Evolutionary conservation across 768 basidiomycete species (phyloP), one percentile per base, ranked within the genome.

Genomic region (Leccinum arenicola): DNA sequence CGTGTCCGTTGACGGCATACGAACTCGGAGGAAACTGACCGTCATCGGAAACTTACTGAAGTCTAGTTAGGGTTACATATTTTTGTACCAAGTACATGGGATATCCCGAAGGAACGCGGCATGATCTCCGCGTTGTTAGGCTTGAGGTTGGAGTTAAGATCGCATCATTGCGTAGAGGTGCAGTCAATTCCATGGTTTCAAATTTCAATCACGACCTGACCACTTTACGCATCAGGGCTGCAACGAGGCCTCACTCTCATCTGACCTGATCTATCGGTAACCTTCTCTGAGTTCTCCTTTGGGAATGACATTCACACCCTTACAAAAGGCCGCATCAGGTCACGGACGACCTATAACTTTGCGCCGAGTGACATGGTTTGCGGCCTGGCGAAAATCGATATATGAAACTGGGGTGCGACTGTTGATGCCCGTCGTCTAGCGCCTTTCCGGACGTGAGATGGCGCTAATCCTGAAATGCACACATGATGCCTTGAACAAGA

Each of bases 1-100:
- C 78, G 54, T 73, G 68, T 21, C 79, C 78, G 35, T 77, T 74
- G 25, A 71, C 69, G 61, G 81, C 78, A 54, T 77, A 52, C n/a
- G 19, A 3, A 31, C 29, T 31, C 31, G 31, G n/a, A 50, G 29
- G 29, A 17, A 29, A 43, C 15, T 6, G 14, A 38, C 36, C 17
- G 6, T 21, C 40, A 4, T 50, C 57, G 50, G 29, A 19, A 40
- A 15, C 21, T 55, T 35, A 14, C 36, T 1, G 45, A n/a, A 31
- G 29, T 31, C 36, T 12, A 19, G 54, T 12, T 14, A 14, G 29
- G 29, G 40, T 40, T n/a, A n/a, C 40, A 23, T 48, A 54, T 11
- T 31, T 69, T 17, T 48, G 72, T 71, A 43, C 68, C 15, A 70
- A 55, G 52, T 73, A 1, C 29, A 31, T 31, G 68, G 52, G 65